These are phyloP conservation scores for Hypoxylon sp. DNA, from an alignment of 2,329 filamentous ascomycete species.

Conservation along the genomic window DNA sequence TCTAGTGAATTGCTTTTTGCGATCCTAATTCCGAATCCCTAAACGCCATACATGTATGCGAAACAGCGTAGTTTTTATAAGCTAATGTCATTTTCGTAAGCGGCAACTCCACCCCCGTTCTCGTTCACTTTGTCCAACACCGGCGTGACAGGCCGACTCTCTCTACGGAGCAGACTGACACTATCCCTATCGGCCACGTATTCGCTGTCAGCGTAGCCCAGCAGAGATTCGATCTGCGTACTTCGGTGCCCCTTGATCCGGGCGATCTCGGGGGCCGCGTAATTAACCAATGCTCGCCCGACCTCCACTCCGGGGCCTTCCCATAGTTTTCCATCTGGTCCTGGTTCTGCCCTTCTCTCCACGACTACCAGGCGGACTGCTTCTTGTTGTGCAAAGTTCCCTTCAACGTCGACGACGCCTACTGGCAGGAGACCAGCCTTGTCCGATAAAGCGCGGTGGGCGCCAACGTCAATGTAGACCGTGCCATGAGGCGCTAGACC, in stretches of 20 bases:
- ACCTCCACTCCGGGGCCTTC: slow-evolving; percentile 76
- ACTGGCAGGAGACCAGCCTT: slow-evolving; percentile 92
- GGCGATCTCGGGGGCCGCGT: slow-evolving; percentile 85
- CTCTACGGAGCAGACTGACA: slow-evolving; percentile 78
- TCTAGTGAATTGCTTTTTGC: slow-evolving; percentile 14
- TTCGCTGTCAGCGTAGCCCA: slow-evolving; percentile 95
- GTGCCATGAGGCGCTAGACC: slow-evolving; percentile 91
- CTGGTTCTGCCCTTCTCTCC: slow-evolving; percentile 61
- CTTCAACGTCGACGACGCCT: slow-evolving; percentile 91
- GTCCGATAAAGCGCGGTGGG: slow-evolving; percentile 81
- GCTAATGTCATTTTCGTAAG: slow-evolving; percentile 41
- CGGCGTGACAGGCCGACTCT: slow-evolving; percentile 69
- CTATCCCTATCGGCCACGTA: slow-evolving; percentile 93
- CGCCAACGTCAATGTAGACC: slow-evolving; percentile 92
- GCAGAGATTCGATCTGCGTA: slow-evolving; percentile 80
- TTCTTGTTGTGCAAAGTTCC: slow-evolving; percentile 91
- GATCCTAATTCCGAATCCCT: slow-evolving; percentile 15
- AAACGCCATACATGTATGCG: slow-evolving; percentile 26
- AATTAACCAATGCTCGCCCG: slow-evolving; percentile 91
- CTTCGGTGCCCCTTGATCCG: slow-evolving; percentile 89
- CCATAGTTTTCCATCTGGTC: slow-evolving; percentile 62
- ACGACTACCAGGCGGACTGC: slow-evolving; percentile 89
- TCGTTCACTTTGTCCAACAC: slow-evolving; percentile 48
- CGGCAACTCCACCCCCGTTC: slow-evolving; percentile 43
- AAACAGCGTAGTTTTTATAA: slow-evolving; percentile 19